Base-by-base conservation (phyloP, 164 flowering plant genomes). In the Magnolia changhungtana region DNA sequence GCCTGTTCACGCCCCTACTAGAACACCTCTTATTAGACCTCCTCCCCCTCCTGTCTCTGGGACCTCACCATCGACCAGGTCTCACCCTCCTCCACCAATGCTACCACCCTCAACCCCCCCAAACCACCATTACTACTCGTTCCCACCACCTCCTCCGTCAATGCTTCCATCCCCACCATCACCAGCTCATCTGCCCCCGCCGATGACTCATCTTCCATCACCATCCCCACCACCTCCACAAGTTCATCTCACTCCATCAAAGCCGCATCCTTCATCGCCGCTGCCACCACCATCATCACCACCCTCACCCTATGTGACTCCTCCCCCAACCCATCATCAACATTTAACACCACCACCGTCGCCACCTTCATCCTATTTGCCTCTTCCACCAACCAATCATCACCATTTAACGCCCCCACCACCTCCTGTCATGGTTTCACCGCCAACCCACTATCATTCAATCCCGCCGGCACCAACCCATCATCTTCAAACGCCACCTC, bases 31-130 rank as follows among this genome's bases (percentile, higher is more conserved):
- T 1, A 24, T 64, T 51, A 14, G 70, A 8, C 73, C 83, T 4
- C 73, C 83, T 4, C 74, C 83, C 4, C 86, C 86, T 1, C 79
- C 80, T 14, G 66, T 73, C 0, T 18, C 73, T 23, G 72, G 9
- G 1, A 18, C 61, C 4, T 65, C 76, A 0, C 76, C 76, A 1
- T 50, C 59, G 4, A 50, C 59, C 2, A 64, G 63, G 37, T 45
- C 77, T 16, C 77, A 67, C 50, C 77, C 77, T 23, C 76, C 76
- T 20, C 69, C 69, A 50, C 69, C 76, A 24, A 21, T n/a, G 29
- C 52, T 27, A 20, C 45, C 16, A 8, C 58, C 74, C 0, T 9
- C 50, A 52, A 16, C 8, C 29, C 8, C 69, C 67, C 8, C 58
- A 65, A 13, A 14, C 21, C 68, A 19, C 10, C 27, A 65, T 64